Evolutionary conservation across 306 rosid species (phyloP), one percentile per base, ranked within the genome.

Genomic region (Lablab purpureus): DNA sequence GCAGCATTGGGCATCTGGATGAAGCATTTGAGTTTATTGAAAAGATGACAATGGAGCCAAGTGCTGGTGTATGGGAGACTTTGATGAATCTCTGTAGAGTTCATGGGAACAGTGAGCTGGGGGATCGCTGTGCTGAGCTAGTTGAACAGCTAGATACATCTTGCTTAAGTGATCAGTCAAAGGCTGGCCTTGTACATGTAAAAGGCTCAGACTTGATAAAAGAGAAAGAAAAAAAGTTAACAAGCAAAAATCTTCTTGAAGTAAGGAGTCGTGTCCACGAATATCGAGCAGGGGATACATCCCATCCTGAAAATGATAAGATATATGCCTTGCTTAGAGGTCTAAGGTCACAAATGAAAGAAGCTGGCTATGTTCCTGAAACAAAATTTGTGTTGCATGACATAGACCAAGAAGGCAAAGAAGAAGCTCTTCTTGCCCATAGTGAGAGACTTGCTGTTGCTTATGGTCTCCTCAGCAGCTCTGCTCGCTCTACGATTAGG

Each of bases 401-500:
- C 81, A 87, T 93, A 52, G 97, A 93, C 80, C 92, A 87, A 76
- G 97, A 93, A 81, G 76, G 94, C 84, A 93, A 93, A 82, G 90
- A 91, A 76, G 97, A 93, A 46, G 96, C 94, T 23, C 88, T 89
- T 79, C 94, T 93, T 77, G 73, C 87, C 59, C 97, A 93, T 63
- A 93, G 97, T 72, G 97, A 93, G 89, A 91, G 94, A 78, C 94
- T 93, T 78, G 97, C 96, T 74, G 87, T 85, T 81, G 93, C 87
- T 27, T 75, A 92, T 87, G 96, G 93, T 72, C 91, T 92, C 66
- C 80, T 93, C 41, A 88, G 81, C 82, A 87, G 89, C 65, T 47
- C 94, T 76, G 88, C 78, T 27, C 91, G 96, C 23, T 84, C 94
- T 25, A 81, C 91, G 10, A 84, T 93, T 45, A 89, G 97, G 80